A percentile compares a stretch with the other conserved stretches of the same genome.
phyloP scores from a whole-genome alignment of 345 rosid species.

The Noccaea caerulescens region DNA sequence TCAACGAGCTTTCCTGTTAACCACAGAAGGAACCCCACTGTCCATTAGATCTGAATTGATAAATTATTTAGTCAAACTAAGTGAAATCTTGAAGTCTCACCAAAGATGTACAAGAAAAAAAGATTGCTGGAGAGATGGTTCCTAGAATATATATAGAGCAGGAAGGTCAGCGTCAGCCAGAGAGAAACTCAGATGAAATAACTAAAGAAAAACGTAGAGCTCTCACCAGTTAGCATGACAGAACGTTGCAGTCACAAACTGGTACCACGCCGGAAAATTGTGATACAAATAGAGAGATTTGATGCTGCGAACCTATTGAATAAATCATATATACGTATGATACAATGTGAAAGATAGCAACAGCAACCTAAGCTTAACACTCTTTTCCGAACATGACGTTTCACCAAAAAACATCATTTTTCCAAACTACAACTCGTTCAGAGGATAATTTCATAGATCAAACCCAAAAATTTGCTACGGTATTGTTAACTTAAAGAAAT shows the following conservation, averaged over 20 bases:
- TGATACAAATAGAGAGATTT: constrained; percentile 80
- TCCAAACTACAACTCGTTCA: background rate
- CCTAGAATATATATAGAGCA: constrained; percentile 52
- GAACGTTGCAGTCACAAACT: constrained; percentile 88
- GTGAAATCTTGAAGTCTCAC: constrained; percentile 54
- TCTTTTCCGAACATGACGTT: too few relatives aligned
- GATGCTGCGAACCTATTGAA: constrained; percentile 57
- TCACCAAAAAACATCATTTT: too few relatives aligned
- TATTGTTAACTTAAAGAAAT: background rate
- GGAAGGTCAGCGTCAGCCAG: constrained; percentile 3
- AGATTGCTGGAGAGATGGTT: constrained; percentile 96
- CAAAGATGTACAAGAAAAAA: constrained; percentile 92
- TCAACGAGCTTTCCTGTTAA: constrained; percentile 86
- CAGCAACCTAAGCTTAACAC: background rate
- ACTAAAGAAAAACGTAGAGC: constrained; percentile 5
- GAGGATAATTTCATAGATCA: background rate
- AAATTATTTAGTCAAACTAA: constrained; percentile 1
- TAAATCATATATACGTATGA: background rate
- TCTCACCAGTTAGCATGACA: constrained; percentile 95
- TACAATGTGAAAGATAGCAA: constrained; percentile 11
- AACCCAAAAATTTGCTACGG: background rate
- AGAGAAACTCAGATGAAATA: background rate
- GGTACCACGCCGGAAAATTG: constrained; percentile 81
- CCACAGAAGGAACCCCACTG: constrained; percentile 15
- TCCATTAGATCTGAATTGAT: constrained; percentile 28